Evolutionary conservation across 164 flowering plant species (phyloP).

Genomic region (Paratinospora sagittata): DNA sequence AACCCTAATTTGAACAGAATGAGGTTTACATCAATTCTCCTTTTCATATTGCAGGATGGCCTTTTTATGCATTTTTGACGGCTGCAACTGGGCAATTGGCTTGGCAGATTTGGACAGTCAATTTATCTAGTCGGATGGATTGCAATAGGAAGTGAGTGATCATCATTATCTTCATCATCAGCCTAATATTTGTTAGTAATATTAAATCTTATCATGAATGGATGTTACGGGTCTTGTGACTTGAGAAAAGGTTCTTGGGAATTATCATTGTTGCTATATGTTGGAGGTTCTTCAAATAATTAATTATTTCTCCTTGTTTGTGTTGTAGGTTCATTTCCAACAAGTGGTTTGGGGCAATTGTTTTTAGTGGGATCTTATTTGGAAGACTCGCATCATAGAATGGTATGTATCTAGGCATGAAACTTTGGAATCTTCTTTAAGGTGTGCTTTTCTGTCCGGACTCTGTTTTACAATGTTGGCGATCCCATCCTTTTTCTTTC

Average conservation of each 20-base stretch:
- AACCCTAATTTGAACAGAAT: not conserved
- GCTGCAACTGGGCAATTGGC: constrained; percentile 79
- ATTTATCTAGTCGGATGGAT: constrained; percentile 72
- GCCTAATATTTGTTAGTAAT: not conserved
- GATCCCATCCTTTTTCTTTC: not conserved
- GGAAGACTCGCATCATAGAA: constrained; percentile 50
- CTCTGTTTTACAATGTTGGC: not conserved
- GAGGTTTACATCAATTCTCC: not conserved
- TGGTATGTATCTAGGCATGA: not conserved
- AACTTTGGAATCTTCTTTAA: not conserved
- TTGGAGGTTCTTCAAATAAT: not conserved
- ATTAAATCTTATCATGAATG: not conserved
- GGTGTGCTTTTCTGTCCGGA: not conserved
- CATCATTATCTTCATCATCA: not conserved
- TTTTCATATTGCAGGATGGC: constrained; percentile 60
- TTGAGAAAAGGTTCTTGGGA: no score
- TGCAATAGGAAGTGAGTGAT: constrained; percentile 74
- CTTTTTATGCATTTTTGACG: constrained; percentile 59
- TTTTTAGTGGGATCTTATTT: constrained; percentile 62
- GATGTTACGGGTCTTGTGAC: not conserved
- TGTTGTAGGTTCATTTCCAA: constrained; percentile 76
- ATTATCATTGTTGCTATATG: not conserved
- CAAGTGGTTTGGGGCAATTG: constrained; percentile 91
- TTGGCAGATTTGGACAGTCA: constrained; percentile 88
- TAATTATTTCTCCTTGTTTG: not conserved